These are phyloP conservation scores for Ganoderma lucidum DNA, from an alignment of 1,284 basidiomycete species.

Conservation along the genomic window DNA sequence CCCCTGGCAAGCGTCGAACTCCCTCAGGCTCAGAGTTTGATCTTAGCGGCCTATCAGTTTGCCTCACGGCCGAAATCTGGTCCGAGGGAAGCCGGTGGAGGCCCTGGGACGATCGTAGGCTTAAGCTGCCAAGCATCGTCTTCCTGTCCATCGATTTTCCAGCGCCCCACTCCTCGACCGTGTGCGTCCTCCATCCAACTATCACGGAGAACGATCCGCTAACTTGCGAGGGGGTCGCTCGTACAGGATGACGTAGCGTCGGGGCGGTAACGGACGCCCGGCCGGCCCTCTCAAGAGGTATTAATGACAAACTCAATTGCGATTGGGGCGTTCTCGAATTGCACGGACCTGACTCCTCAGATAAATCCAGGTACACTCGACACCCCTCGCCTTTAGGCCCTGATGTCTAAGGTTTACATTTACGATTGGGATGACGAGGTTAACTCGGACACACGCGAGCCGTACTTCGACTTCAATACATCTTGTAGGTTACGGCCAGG, in stretches of 20 bases:
- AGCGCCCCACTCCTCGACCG: not conserved
- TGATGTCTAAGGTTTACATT: too few relatives aligned
- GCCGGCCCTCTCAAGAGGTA: not conserved
- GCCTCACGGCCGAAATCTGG: slow-evolving; percentile 10
- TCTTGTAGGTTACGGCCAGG: slow-evolving; percentile 6
- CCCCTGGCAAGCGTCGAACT: slow-evolving; percentile 1
- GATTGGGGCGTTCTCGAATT: not conserved
- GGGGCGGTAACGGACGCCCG: not conserved
- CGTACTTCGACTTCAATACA: slow-evolving; percentile 14
- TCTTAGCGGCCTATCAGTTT: slow-evolving; percentile 9
- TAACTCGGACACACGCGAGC: slow-evolving; percentile 4
- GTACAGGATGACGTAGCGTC: slow-evolving; percentile 26
- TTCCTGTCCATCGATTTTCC: slow-evolving; percentile 1
- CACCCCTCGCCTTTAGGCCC: not conserved
- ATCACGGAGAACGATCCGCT: slow-evolving; percentile 25
- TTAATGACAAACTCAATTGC: slow-evolving; percentile 1
- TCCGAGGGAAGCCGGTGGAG: not conserved
- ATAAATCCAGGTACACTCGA: not conserved
- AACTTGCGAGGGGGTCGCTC: slow-evolving; percentile 9
- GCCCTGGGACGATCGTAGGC: slow-evolving; percentile 2
- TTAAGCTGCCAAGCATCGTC: not conserved
- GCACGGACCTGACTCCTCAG: not conserved
- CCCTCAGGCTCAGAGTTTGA: not conserved
- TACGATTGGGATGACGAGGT: not conserved
- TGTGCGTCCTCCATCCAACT: slow-evolving; percentile 17